phyloP scores from a whole-genome alignment of 139 green algal genomes.

The Chlamydomonas sphaeroides region DNA sequence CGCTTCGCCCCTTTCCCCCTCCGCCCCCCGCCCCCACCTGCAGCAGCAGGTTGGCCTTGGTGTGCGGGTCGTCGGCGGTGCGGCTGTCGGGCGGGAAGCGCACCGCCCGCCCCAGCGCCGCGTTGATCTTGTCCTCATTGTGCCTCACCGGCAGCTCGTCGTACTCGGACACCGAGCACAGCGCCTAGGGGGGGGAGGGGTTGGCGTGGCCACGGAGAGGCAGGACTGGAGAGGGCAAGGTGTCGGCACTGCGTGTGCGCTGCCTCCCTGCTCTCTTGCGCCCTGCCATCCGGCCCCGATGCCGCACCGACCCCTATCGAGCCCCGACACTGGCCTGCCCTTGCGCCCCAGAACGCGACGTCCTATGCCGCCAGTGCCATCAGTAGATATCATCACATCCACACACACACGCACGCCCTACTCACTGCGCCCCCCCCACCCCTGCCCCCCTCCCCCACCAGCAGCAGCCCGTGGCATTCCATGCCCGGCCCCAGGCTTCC shows the following conservation, averaged over 20 bases:
- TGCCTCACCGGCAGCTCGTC: constrained; percentile 97
- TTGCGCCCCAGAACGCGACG: too few species aligned
- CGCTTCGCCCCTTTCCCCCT: neutral
- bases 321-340: too few species aligned
- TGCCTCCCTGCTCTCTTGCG: too few species aligned
- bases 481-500: constrained; percentile 67
- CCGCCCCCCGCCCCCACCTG: constrained; percentile 47
- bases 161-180: constrained; percentile 88
- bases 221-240: neutral
- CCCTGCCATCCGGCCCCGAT: too few species aligned
- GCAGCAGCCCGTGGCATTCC: constrained; percentile 66
- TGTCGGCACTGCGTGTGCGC: too few species aligned
- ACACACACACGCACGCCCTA: neutral
- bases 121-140: constrained; percentile 98
- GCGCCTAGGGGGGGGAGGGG: constrained; percentile 48
- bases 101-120: constrained; percentile 10
- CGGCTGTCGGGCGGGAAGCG: constrained; percentile 64
- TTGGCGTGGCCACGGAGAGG: neutral
- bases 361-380: too few species aligned
- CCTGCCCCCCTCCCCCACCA: constrained; percentile 11
- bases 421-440: neutral
- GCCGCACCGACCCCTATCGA: too few species aligned
- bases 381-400: neutral
- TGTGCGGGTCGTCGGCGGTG: constrained; percentile 91
- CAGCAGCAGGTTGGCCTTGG: constrained; percentile 94